These are phyloP conservation scores for Kwoniella sp. DNA, from an alignment of 768 basidiomycete species.

Conservation along the genomic window DNA sequence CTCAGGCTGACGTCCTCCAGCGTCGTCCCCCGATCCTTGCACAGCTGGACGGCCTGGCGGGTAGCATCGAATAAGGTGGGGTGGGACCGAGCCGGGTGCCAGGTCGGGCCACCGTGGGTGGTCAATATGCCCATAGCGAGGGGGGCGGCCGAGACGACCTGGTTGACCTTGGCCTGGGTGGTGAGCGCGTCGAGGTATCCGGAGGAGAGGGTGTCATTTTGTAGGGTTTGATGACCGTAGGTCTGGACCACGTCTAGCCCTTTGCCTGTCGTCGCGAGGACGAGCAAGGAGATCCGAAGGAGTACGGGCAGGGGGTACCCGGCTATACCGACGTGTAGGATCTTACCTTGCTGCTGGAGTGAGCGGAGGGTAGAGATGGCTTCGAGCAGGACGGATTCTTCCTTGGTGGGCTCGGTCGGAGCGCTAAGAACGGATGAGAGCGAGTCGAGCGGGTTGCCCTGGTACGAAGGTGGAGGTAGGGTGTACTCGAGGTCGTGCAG, in stretches of 20 bases:
- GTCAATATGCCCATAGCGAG: conserved; percentile 49
- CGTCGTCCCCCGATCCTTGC: conserved; percentile 14
- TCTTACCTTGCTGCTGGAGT: conserved; percentile 38
- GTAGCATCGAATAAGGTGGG: conserved; percentile 13
- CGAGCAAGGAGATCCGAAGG: conserved; percentile 43
- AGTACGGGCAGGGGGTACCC: conserved; percentile 48
- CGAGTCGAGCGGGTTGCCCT: conserved; percentile 26
- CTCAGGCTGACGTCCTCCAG: conserved; percentile 45
- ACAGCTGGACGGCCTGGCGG: conserved; percentile 20
- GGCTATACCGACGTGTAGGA: conserved; percentile 45
- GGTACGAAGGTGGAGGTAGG: conserved; percentile 19
- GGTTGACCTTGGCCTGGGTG: conserved; percentile 22
- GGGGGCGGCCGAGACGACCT: conserved; percentile 47
- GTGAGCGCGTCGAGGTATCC: conserved; percentile 36
- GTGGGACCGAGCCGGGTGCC: conserved; percentile 43
- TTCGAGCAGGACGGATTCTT: conserved; percentile 31
- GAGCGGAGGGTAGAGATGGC: conserved; percentile 30
- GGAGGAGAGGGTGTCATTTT: conserved; percentile 31
- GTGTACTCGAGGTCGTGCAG: conserved; percentile 50
- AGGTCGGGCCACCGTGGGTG: conserved; percentile 34
- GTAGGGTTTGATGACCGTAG: conserved; percentile 49
- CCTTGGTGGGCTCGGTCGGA: conserved; percentile 2
- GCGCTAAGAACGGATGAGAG: conserved; percentile 16
- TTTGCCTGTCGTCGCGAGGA: conserved; percentile 13
- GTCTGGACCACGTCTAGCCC: conserved; percentile 47